Evolutionary conservation across 805 yeast genomes (phyloP).

Genomic region (Metschnikowia vanudenii): DNA sequence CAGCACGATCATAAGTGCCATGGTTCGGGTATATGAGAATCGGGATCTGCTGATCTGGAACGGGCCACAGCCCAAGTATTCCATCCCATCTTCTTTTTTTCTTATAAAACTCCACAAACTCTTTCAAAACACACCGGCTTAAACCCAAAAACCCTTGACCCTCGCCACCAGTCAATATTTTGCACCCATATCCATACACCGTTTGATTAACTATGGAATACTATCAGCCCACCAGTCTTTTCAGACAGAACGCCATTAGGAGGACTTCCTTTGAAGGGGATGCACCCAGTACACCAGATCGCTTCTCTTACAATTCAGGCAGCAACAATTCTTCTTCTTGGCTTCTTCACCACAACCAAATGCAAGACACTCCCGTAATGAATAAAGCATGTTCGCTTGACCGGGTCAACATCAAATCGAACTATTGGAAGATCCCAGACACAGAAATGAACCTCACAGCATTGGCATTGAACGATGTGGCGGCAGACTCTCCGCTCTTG

Average conservation of each 20-base stretch:
- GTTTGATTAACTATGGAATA: constrained; percentile 19
- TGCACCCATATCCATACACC: constrained; percentile 1
- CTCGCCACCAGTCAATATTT: background rate
- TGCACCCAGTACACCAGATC: constrained; percentile 16
- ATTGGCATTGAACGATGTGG: constrained; percentile 28
- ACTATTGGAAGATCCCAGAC: constrained; percentile 48
- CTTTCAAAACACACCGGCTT: too few relatives aligned
- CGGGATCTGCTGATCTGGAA: background rate
- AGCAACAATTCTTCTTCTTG: constrained; percentile 23
- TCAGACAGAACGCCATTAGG: constrained; percentile 41
- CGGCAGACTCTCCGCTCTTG: constrained; percentile 34
- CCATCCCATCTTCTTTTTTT: too few relatives aligned
- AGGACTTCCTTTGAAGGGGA: constrained; percentile 2
- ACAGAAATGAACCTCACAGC: constrained; percentile 45
- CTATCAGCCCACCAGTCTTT: constrained; percentile 43
- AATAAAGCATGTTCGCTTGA: constrained; percentile 43
- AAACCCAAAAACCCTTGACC: background rate
- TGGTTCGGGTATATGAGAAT: background rate
- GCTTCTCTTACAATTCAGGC: constrained; percentile 1
- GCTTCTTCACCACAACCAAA: constrained; percentile 29
- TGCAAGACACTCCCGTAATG: constrained; percentile 34
- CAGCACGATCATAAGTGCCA: constrained; percentile 1
- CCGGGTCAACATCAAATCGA: constrained; percentile 41
- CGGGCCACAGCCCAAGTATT: too few relatives aligned
- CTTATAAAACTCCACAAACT: background rate